phyloP scores from a whole-genome alignment of 2,329 filamentous ascomycete species.

The Pseudocercospora fijiensis region DNA sequence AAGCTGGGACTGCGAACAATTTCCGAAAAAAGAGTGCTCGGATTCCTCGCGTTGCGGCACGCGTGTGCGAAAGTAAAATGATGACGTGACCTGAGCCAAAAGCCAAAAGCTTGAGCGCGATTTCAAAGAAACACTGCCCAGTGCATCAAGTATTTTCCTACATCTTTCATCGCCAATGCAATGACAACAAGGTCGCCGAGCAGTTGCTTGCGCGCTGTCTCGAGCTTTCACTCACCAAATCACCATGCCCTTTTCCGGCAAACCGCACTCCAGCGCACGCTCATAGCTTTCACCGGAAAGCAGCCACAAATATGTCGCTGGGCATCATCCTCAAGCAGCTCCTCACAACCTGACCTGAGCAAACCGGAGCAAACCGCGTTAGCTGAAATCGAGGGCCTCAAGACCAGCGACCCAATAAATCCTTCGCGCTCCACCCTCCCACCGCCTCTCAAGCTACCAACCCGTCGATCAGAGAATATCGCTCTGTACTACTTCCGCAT shows the following conservation, averaged over 20 bases:
- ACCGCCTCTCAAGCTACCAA: conserved; percentile 64
- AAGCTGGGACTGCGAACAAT: background rate
- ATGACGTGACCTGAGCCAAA: background rate
- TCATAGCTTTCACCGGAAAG: background rate
- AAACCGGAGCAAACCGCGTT: conserved; percentile 27
- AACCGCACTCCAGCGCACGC: background rate
- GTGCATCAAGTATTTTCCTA: background rate
- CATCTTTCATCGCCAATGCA: conserved; percentile 26
- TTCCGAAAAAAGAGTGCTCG: background rate
- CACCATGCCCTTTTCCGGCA: conserved; percentile 10
- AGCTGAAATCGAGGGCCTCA: conserved; percentile 33
- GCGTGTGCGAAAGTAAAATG: background rate
- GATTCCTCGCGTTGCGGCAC: background rate
- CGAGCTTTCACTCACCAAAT: conserved; percentile 18
- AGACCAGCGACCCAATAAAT: conserved; percentile 60
- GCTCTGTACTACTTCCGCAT: conserved; percentile 58
- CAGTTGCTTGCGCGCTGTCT: conserved; percentile 33
- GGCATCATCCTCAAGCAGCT: conserved; percentile 11
- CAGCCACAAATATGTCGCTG: conserved; percentile 1
- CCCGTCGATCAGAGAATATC: conserved; percentile 48
- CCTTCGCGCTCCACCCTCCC: conserved; percentile 72
- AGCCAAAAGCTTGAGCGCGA: conserved; percentile 10
- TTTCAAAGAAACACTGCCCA: background rate
- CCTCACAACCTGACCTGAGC: conserved; percentile 11
- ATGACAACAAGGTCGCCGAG: conserved; percentile 40